Conservation (phyloP, 164 flowering plant genomes). For the Houttuynia cordata region DNA sequence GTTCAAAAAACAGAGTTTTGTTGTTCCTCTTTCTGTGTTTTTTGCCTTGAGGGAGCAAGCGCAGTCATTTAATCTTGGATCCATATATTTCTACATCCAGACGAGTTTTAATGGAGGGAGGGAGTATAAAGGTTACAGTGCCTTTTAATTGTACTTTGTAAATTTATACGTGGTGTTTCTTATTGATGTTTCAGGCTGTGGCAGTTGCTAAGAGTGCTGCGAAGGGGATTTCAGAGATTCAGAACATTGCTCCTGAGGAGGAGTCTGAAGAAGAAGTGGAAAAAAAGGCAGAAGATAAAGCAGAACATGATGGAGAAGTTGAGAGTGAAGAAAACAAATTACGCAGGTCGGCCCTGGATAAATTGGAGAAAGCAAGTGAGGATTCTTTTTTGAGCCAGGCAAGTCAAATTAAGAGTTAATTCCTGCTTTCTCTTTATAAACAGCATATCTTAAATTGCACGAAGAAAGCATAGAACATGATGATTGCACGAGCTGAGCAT, state of each 20-base stretch:
- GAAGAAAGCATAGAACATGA: neutral
- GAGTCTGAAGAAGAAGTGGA: slow-evolving; percentile 43
- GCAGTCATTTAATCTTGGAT: no score
- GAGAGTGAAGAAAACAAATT: slow-evolving; percentile 45
- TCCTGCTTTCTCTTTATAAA: no score
- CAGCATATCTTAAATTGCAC: no score
- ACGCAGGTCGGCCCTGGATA: slow-evolving; percentile 61
- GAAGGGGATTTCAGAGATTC: slow-evolving; percentile 56
- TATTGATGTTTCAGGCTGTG: slow-evolving; percentile 41
- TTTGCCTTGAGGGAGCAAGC: no score
- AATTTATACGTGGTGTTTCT: no score
- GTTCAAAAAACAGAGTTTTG: no score
- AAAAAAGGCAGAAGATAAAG: slow-evolving; percentile 10
- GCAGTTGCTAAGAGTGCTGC: slow-evolving; percentile 76
- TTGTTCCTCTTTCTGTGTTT: no score
- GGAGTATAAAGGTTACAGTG: no score
- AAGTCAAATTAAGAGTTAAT: slow-evolving; percentile 12
- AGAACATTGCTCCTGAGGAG: slow-evolving; percentile 29
- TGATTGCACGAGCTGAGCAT: neutral
- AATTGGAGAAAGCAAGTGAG: slow-evolving; percentile 83
- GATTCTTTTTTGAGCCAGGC: slow-evolving; percentile 88
- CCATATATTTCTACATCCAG: no score
- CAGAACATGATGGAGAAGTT: slow-evolving; percentile 15
- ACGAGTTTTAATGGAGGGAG: no score
- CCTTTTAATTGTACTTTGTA: neutral